These are phyloP conservation scores for Penicillium paxilli DNA, from an alignment of 495 filamentous ascomycete species.

Conservation along the genomic window DNA sequence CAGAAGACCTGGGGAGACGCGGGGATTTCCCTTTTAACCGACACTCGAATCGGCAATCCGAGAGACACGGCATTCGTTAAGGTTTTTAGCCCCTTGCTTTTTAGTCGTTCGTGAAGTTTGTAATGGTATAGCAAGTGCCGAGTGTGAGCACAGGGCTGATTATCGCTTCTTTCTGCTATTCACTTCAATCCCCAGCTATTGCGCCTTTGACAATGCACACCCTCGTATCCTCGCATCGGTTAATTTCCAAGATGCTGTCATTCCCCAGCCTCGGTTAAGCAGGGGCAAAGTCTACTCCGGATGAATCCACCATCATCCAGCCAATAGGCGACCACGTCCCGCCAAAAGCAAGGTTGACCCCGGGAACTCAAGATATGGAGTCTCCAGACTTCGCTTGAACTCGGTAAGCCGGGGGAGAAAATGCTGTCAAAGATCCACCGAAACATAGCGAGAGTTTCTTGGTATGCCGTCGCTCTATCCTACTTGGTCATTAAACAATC, in stretches of 20 bases:
- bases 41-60: constrained; percentile 1
- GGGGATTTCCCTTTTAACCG: background rate
- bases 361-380: background rate
- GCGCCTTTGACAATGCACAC: background rate
- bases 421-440: background rate
- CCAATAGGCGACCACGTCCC: background rate
- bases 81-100: background rate
- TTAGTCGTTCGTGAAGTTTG: no score
- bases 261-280: background rate
- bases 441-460: background rate
- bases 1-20: constrained; percentile 2
- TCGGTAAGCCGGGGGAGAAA: background rate
- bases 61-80: background rate
- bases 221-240: background rate
- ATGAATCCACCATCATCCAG: background rate
- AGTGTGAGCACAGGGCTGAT: no score
- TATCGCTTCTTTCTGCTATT: no score
- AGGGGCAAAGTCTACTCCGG: background rate
- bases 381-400: background rate
- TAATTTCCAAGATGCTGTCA: background rate
- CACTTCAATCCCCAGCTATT: background rate
- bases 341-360: background rate
- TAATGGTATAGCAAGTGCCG: no score
- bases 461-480: background rate
- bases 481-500: background rate